Base-by-base conservation (phyloP, 108 stramenopile genomes). In the Parmales sp. region DNA sequence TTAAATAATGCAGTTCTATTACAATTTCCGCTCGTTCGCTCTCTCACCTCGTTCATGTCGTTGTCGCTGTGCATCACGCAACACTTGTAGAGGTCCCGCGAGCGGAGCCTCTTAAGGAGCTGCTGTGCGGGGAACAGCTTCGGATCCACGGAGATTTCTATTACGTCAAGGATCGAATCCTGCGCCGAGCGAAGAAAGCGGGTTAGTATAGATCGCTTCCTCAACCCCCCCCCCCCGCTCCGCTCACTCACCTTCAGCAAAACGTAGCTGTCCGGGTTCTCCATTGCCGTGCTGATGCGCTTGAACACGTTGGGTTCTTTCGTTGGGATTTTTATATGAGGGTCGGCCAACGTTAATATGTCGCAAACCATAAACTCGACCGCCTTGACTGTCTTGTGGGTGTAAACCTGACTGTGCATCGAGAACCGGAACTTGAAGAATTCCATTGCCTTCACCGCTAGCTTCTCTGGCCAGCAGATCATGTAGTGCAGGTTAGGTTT, bases 401-500 rank as follows among this genome's bases (percentile, higher is more conserved):
- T 73, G 69, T 96, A 96, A 6, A 96, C 79, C 8, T 44, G 73
- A 16, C 76, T 64, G 75, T 96, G 93, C 20, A 92, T 72, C 38
- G 74, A 49, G 49, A 82, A 85, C 18, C 95, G 74, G 39, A 78
- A 70, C 6, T 72, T 63, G 72, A 96, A 96, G 65, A 94, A 88
- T 18, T 78, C 51, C 46, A 88, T 66, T 0, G 71, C 83, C 20
- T 80, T 77, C 13, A 66, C 63, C 20, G 81, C 77, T 29, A 82
- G 70, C 70, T 94, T 96, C 44, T 83, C 79, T 1, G 91, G 95
- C 70, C 89, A 94, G 72, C 91, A 94, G 37, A 80, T 63, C 73
- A 76, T 65, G 41, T 70, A 60, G 28, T 60, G 54, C 3, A 34
- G 31, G 7, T 60, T 39, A 16, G 29, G 1, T 37, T 54, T 54